A percentile compares a stretch with the other conserved stretches of the same genome.
Evolutionary conservation across 345 rosid species (phyloP).

Genomic region (Camelina laxa): DNA sequence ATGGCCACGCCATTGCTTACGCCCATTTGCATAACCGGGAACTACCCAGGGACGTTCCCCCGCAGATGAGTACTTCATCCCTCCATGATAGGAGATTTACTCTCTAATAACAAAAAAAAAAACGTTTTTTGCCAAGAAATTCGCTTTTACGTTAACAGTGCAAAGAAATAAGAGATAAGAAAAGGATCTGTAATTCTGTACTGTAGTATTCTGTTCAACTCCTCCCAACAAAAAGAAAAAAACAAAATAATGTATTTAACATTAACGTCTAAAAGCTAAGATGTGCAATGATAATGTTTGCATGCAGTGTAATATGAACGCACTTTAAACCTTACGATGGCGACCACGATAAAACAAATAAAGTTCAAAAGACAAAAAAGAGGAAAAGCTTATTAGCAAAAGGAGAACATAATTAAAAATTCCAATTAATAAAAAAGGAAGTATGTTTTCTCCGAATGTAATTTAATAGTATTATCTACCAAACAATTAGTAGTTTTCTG

Average conservation of each 20-base stretch:
- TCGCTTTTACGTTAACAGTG: too few species aligned
- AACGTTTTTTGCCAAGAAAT: too few species aligned
- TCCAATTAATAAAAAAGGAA: neutral
- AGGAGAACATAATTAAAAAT: neutral
- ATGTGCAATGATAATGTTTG: constrained; percentile 25
- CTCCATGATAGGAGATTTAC: too few species aligned
- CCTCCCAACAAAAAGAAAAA: neutral
- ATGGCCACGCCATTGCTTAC: too few species aligned
- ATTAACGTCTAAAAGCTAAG: constrained; percentile 12
- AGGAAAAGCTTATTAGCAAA: neutral
- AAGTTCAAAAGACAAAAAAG: constrained; percentile 18
- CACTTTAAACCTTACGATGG: constrained; percentile 18
- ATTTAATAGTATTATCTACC: constrained; percentile 3
- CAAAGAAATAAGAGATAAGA: too few species aligned
- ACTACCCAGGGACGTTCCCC: too few species aligned
- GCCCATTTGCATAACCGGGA: too few species aligned
- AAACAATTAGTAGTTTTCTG: neutral
- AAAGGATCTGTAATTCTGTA: neutral
- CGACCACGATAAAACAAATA: constrained; percentile 11
- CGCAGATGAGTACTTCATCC: too few species aligned
- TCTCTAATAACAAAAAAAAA: too few species aligned
- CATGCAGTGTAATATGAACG: constrained; percentile 31
- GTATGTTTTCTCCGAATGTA: constrained; percentile 4
- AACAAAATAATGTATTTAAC: too few species aligned
- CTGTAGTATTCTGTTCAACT: neutral